These are phyloP conservation scores for Cyathus pygmaeus DNA, from an alignment of 1,284 basidiomycete species.

Conservation along the genomic window DNA sequence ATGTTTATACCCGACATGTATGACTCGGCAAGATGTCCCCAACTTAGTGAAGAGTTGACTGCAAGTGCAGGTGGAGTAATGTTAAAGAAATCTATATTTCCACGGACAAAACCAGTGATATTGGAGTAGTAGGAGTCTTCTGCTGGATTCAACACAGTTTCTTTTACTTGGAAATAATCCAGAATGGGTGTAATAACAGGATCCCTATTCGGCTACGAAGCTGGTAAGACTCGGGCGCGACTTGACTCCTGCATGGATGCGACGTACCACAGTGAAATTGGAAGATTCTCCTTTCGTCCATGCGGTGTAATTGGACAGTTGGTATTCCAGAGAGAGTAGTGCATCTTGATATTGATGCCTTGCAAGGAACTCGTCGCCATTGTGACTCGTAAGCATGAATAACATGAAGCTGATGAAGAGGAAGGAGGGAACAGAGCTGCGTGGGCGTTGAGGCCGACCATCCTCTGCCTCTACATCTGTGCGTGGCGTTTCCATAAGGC, in stretches of 20 bases:
- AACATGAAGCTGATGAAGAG: conserved; percentile 78
- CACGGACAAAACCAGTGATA: conserved; percentile 80
- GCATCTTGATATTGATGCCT: conserved; percentile 72
- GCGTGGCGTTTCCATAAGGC: conserved; percentile 1
- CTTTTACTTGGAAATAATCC: conserved; percentile 58
- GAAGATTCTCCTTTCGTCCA: conserved; percentile 77
- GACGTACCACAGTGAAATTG: conserved; percentile 76
- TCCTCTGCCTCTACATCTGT: conserved; percentile 50
- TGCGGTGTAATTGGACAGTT: conserved; percentile 74
- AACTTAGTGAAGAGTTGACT: conserved; percentile 49
- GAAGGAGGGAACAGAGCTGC: conserved; percentile 75
- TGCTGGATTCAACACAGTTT: conserved; percentile 55
- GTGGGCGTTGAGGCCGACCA: conserved; percentile 46
- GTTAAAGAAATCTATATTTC: conserved; percentile 68
- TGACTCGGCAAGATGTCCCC: conserved; percentile 59
- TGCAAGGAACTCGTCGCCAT: conserved; percentile 68
- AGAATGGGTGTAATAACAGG: conserved; percentile 58
- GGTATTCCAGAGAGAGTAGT: conserved; percentile 63
- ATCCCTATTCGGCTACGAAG: conserved; percentile 59
- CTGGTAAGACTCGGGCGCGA: conserved; percentile 5
- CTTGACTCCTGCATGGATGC: neutral
- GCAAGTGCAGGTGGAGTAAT: conserved; percentile 58
- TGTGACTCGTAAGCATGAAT: conserved; percentile 79
- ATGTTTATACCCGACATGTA: conserved; percentile 61
- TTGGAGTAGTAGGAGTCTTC: conserved; percentile 75